Base-by-base conservation (phyloP, 169 alveolate genomes). In the Plasmodium cynomolgi region DNA sequence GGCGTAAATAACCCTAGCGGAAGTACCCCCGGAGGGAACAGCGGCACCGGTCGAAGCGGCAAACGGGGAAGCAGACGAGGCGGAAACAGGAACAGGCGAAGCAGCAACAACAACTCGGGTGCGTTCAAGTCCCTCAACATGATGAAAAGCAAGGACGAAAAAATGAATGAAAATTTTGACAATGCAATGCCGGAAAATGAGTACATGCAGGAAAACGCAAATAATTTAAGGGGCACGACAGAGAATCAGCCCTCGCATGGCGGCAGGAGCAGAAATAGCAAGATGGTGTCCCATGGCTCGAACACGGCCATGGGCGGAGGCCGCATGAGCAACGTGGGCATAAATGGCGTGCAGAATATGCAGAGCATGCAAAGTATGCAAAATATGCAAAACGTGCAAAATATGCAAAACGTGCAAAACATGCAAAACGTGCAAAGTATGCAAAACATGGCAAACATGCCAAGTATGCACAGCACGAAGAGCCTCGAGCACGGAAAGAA, bases 131-230 rank as follows among this genome's bases (percentile, higher is more conserved):
- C 73, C 68, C 81, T 80, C 56, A 79, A 26, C 29, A 23, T 88
- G 50, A 88, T 80, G 23, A 88, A 88, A 58, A 80, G 50, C 56
- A 62, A 68, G 29, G 90, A 88, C 7, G 50, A 37, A 3, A 71
- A 88, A n/a, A 77, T 56, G 44, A 80, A 62, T 80, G 94, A 88
- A 33, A 54, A 39, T 13, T 79, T 80, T 44, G 94, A 88, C 17
- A 79, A 71, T 39, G 6, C 13, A 26, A 44, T 56, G 31, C 77
- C 9, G 8, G 83, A 31, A 2, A 58, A 56, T 9, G 84, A 90
- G 3, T 37, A 39, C 54, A 39, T 68, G 47, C 73, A 90, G 37
- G 83, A 39, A 1, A 90, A 90, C 34, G 17, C 83, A 37, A 90
- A 81, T 34, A 37, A 33, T 56, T 13, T 84, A 5, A 81, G 90